Percentiles rank a stretch among this genome's conserved stretches.
These are phyloP conservation scores for Pythium diclinum DNA, from an alignment of 352 stramenopile species.

Conservation along the genomic window DNA sequence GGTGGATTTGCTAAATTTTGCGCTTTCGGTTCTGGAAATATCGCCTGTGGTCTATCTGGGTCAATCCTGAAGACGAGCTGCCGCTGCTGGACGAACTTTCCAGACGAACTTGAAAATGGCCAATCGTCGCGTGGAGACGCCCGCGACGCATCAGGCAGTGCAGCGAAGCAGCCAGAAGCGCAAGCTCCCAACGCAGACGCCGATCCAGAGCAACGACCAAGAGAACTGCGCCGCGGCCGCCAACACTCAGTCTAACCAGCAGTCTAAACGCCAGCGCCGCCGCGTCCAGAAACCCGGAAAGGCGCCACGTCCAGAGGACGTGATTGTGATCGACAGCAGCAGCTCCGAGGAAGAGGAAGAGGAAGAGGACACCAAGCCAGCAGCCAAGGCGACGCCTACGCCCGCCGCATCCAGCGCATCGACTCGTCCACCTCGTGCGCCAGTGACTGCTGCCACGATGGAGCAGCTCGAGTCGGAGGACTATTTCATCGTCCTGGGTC, in stretches of 20 bases:
- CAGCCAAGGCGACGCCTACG: background rate
- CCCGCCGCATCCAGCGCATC: background rate
- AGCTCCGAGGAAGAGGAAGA: background rate
- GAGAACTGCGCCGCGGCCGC: background rate
- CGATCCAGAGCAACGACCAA: background rate
- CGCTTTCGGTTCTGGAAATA: slow-evolving; percentile 20
- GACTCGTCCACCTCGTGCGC: background rate
- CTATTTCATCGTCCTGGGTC: slow-evolving; percentile 64
- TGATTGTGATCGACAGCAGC: slow-evolving; percentile 21
- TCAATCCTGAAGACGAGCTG: slow-evolving; percentile 4
- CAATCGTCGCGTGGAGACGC: slow-evolving; percentile 12
- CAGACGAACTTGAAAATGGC: slow-evolving; percentile 7
- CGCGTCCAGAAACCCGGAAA: slow-evolving; percentile 10
- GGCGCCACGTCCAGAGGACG: slow-evolving; percentile 14
- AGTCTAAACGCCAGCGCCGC: slow-evolving; percentile 3
- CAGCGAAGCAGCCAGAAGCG: slow-evolving; percentile 7
- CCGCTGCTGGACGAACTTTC: background rate
- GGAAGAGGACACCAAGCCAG: slow-evolving; percentile 1
- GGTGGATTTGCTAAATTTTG: slow-evolving; percentile 14
- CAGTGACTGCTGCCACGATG: slow-evolving; percentile 23
- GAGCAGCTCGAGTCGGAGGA: slow-evolving; percentile 63
- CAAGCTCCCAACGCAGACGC: background rate
- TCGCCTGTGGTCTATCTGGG: slow-evolving; percentile 2
- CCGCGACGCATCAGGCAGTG: background rate
- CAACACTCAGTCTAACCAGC: background rate